Evolutionary conservation across 2,329 filamentous ascomycete species (phyloP), one percentile per base, ranked within the genome.

Genomic region (Macrophomina phaseolina): DNA sequence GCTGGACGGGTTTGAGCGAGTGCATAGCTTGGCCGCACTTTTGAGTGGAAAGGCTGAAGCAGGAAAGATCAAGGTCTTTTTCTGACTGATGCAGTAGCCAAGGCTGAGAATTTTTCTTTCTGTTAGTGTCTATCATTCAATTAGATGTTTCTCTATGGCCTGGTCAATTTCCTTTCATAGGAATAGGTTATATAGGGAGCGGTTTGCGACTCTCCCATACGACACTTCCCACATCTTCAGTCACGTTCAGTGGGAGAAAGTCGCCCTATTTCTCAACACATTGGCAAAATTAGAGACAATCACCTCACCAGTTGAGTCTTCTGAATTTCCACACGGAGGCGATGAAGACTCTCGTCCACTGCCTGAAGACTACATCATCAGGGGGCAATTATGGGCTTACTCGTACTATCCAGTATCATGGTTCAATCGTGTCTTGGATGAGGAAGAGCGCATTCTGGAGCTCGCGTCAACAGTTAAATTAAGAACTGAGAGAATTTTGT

Each of bases 361-460:
- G 0, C 89, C 89, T 0, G 91, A 93, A 58, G 91, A 93, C 68
- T 91, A 87, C 69, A 82, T 86, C 0, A 83, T 92, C 65, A 82
- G 89, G 1, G 90, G 90, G 0, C 78, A 91, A 1, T 74, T 88
- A 1, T 91, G 87, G 80, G 80, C 84, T 0, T 82, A 87, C 2
- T 80, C 81, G 11, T 89, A 89, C 66, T 89, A 86, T 64, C 88
- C 89, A 0, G 66, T 76, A 0, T 78, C 81, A 0, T 91, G 86
- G 86, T 91, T 91, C 71, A 81, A 83, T 8, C 82, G 84, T 1
- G 84, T 84, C 67, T 82, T 88, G 5, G 89, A 91, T 32, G 89
- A 91, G n/a, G 87, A 90, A 9, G 89, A 91, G 68, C 85, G 88
- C 49, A 84, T 84, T 14, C 85, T 91, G 53, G 89, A 91, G 71